phyloP scores from a whole-genome alignment of 345 rosid genomes.

The Geranium brycei region DNA sequence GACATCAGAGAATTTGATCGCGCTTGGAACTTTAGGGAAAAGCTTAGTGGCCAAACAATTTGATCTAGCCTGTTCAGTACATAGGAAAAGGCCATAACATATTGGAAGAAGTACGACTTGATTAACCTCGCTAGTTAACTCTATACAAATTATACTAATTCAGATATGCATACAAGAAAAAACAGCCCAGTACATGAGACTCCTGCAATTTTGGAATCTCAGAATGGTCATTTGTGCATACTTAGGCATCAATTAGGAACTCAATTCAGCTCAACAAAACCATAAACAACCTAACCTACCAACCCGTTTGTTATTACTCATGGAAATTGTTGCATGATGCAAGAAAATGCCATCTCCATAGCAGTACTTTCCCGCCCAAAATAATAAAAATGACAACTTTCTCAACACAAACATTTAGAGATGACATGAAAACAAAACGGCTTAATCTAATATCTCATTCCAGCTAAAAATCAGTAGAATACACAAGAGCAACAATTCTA shows the following conservation, averaged over 20 bases:
- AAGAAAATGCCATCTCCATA: too few species aligned
- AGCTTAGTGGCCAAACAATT: conserved; percentile 41
- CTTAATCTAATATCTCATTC: too few species aligned
- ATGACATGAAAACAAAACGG: too few species aligned
- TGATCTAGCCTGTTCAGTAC: conserved; percentile 35
- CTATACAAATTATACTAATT: background rate
- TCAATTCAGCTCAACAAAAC: background rate
- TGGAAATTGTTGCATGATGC: too few species aligned
- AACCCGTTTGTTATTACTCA: background rate
- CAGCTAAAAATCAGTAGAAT: too few species aligned
- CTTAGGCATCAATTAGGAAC: background rate
- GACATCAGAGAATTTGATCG: conserved; percentile 43
- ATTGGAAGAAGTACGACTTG: background rate
- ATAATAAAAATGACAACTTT: too few species aligned
- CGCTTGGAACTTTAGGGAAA: conserved; percentile 19
- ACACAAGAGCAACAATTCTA: too few species aligned
- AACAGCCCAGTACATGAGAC: background rate
- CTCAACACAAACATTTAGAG: too few species aligned
- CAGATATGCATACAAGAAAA: background rate
- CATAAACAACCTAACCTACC: background rate
- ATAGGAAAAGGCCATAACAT: conserved; percentile 9
- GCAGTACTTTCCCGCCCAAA: too few species aligned
- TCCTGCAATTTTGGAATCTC: background rate
- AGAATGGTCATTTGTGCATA: too few species aligned
- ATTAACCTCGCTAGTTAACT: conserved; percentile 3